Percentiles rank a stretch among this genome's conserved stretches.
phyloP scores from a whole-genome alignment of 2,329 filamentous ascomycete species.

The Cercospora canescens region DNA sequence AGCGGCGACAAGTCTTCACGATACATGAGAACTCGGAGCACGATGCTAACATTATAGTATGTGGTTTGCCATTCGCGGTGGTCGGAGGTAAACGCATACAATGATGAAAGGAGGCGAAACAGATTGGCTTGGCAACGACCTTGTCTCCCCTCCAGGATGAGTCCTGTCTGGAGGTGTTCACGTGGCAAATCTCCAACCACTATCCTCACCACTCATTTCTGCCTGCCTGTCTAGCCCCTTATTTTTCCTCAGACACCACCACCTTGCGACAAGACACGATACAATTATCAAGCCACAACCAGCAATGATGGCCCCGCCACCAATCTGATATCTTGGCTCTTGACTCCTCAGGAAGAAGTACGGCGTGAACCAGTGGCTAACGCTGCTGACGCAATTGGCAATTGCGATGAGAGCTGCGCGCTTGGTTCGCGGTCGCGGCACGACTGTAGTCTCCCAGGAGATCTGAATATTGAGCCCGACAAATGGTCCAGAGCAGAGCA shows the following conservation, averaged over 20 bases:
- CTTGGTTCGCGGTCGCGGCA: conserved; percentile 9
- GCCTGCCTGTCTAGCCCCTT: conserved; percentile 15
- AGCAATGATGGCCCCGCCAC: conserved; percentile 18
- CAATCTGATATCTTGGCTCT: conserved; percentile 19
- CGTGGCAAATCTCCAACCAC: conserved; percentile 16
- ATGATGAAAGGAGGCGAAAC: neutral
- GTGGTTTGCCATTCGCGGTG: neutral
- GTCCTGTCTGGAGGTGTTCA: neutral
- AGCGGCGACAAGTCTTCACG: neutral
- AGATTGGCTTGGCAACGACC: neutral
- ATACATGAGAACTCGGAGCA: neutral
- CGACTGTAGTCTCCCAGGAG: conserved; percentile 13
- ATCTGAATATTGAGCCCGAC: conserved; percentile 13
- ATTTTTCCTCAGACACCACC: conserved; percentile 19
- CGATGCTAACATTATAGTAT: neutral
- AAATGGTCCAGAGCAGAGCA: conserved; percentile 10
- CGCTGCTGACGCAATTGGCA: conserved; percentile 9
- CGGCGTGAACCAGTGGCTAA: conserved; percentile 20
- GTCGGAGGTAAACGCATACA: neutral
- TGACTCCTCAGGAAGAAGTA: conserved; percentile 19
- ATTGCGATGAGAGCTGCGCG: conserved; percentile 12
- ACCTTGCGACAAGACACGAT: conserved; percentile 14
- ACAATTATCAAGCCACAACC: conserved; percentile 18
- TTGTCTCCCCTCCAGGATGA: neutral
- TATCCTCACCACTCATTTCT: conserved; percentile 14